Base-by-base conservation (phyloP, 768 basidiomycete genomes). In the Termitomyces sp. region DNA sequence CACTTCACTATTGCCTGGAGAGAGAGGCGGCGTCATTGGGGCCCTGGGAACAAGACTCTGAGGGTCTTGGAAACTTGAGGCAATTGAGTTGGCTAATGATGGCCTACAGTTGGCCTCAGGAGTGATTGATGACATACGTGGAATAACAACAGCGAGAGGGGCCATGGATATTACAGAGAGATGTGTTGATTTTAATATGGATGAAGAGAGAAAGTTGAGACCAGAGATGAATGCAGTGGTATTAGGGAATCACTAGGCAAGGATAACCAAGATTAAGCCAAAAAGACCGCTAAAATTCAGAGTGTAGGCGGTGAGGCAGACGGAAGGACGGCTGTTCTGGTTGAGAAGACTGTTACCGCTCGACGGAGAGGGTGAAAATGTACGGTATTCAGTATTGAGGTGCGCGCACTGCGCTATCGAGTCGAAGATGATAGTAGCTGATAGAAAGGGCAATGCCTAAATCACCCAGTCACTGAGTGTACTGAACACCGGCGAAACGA, bases 1-100 rank as follows among this genome's bases (percentile, higher is more conserved):
- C n/a, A 62, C 60, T 51, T 81, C 76, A 56, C 76, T 82, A 47
- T 74, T 77, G 23, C 71, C 71, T 2, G 84, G 86, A 41, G 87
- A 89, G 55, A 85, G 71, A 7, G 87, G 87, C 5, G 87, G 87
- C 0, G 87, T 89, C 60, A 88, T 79, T 22, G 83, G 87, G n/a
- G 80, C 81, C 54, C 83, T 78, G 42, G 75, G 68, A 49, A 77
- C 69, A 59, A 80, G 70, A 53, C 76, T 70, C 35, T 70, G 70
- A 40, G 79, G 74, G 56, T 78, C 64, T 25, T 61, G 64, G 52
- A 60, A 58, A 35, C 33, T 23, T n/a, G 54, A 41, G 29, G 44
- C 32, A 49, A 56, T 29, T 36, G 67, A 57, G 58, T 66, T 67
- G 53, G 63, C 55, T 49, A 64, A 57, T 33, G 65, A 70, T 38